Evolutionary conservation across 345 rosid species (phyloP), one percentile per base, ranked within the genome.

Genomic region (Nasturtium officinale): DNA sequence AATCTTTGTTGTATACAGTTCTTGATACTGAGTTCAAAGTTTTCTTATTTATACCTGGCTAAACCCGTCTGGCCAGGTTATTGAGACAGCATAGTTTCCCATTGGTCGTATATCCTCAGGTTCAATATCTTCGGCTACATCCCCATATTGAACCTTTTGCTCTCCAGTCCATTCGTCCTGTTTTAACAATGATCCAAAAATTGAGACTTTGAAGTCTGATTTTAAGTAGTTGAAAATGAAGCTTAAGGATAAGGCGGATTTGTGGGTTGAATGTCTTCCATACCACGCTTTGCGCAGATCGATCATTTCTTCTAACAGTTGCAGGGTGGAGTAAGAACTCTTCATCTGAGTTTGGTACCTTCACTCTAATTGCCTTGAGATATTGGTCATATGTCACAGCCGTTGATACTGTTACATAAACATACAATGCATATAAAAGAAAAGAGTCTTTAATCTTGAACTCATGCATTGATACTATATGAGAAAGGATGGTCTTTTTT

Each of bases 61-160:
- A 75, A 94, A 89, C 62, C 98, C 98, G 43, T 94, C 98, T 0
- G 98, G 96, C 98, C 97, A 94, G 10, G 96, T 92, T 74, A 91
- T 91, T 13, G 95, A 85, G 69, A 88, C 97, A 0, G 98, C 97
- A n/a, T 90, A 94, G 81, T 90, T 94, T 76, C 98, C 98, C 97
- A 94, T 86, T 2, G 97, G 96, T 40, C 86, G 83, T 65, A 91
- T 94, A 37, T 94, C 98, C 63, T 85, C 90, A 16, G 98, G 98
- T 78, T 91, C 92, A 7, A 88, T 87, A 75, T 89, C 92, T 77
- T 91, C 96, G 5, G 92, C 89, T 80, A 91, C 74, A 79, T 88
- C 95, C 1, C 82, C 72, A 52, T 81, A 88, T 50, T 87, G 91
- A 77, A 94, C 75, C 61, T 89, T 91, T 77, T 91, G 98, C 78